A percentile compares a stretch with the other conserved stretches of the same genome.
Conservation (phyloP, 768 basidiomycete species). For the Pleurotus sapidus region DNA sequence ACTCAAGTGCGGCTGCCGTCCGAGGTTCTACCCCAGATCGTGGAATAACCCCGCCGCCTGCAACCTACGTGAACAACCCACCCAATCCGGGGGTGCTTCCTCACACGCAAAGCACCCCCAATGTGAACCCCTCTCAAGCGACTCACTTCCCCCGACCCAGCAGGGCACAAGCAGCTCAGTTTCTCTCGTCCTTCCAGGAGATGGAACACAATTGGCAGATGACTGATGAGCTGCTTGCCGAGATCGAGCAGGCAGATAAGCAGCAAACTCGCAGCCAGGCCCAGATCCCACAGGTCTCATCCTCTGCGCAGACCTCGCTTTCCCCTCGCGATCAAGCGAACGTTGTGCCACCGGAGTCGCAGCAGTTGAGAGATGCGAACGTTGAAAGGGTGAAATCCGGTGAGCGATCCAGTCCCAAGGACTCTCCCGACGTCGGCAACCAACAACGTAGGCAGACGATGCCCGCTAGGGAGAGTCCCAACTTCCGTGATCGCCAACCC, state of each 20-base stretch:
- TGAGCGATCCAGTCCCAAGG: conserved; percentile 57
- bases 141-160: conserved; percentile 56
- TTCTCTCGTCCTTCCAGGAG: conserved; percentile 52
- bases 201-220: conserved; percentile 62
- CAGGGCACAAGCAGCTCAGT: conserved; percentile 51
- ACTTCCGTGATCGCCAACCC: conserved; percentile 41
- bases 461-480: conserved; percentile 45
- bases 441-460: conserved; percentile 34
- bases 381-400: conserved; percentile 52
- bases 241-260: conserved; percentile 70
- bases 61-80: conserved; percentile 3
- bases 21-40: conserved; percentile 27
- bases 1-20: conserved; percentile 10
- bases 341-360: conserved; percentile 23
- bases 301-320: conserved; percentile 18
- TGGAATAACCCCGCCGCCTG: conserved; percentile 25
- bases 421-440: conserved; percentile 37
- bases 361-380: conserved; percentile 48
- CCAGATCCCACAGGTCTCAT: conserved; percentile 20
- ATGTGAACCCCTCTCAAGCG: conserved; percentile 32
- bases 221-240: conserved; percentile 67
- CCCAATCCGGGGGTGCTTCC: not conserved
- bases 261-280: conserved; percentile 52
- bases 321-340: not conserved
- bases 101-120: conserved; percentile 22